Conservation (phyloP, 345 rosid species). For the Brassica carinata region DNA sequence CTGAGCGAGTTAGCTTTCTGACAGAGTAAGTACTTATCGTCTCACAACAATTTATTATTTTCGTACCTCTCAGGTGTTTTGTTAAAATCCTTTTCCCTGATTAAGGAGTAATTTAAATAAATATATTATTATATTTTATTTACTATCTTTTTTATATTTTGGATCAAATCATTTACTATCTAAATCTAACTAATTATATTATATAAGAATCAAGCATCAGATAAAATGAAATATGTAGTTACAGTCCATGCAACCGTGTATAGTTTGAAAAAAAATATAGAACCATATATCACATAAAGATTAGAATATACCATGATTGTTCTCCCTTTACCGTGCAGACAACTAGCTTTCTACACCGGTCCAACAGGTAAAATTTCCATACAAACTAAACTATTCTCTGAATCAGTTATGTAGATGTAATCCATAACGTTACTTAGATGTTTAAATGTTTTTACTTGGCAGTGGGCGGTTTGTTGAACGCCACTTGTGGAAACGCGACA, state of each 20-base stretch:
- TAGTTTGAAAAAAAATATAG: not conserved
- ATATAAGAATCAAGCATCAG: not conserved
- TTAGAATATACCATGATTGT: not conserved
- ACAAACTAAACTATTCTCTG: not conserved
- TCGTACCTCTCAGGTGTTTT: not conserved
- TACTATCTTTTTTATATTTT: not conserved
- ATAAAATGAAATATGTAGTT: not conserved
- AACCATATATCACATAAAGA: not conserved
- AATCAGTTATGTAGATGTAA: not conserved
- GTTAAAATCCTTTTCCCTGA: not conserved
- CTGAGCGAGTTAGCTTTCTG: slow-evolving; percentile 90
- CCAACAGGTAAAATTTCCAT: slow-evolving; percentile 67
- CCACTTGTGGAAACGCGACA: slow-evolving; percentile 94
- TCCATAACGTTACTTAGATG: not conserved
- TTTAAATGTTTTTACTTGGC: slow-evolving; percentile 13
- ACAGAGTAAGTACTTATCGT: slow-evolving; percentile 69
- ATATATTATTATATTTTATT: not conserved
- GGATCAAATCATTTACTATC: not conserved
- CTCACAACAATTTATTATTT: not conserved
- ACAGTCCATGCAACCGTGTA: not conserved
- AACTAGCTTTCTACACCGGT: slow-evolving; percentile 79
- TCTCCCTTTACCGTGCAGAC: slow-evolving; percentile 50
- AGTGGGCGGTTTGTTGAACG: slow-evolving; percentile 93
- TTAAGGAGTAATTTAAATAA: not conserved
- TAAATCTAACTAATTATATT: not conserved